Evolutionary conservation across 148 eudicot species (phyloP), one percentile per base, ranked within the genome.

Genomic region (Chenopodium quinoa): DNA sequence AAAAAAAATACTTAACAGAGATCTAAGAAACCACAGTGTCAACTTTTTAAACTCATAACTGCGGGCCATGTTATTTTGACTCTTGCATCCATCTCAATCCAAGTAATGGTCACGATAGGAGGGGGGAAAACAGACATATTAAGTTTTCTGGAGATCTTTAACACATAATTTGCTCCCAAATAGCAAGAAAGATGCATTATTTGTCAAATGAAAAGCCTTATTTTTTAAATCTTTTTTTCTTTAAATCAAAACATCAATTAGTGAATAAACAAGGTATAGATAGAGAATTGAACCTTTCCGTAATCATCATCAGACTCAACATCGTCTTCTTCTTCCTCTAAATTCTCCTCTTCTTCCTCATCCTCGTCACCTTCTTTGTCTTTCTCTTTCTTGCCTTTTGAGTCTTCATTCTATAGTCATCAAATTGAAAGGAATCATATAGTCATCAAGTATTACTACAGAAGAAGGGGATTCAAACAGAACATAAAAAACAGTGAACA

Each of bases 311-410:
- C 79, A 20, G 58, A 17, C 9, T 72, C 81, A 2, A 9, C 31
- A 1, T 80, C 79, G 4, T 84, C 81, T 7, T 73, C 84, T 14
- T 80, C 80, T 50, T 84, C 86, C 19, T 77, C 78, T 9, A 37
- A 27, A 17, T 71, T 78, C 44, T 84, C 86, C 47, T 84, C 86
- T 4, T 77, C 73, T 40, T 77, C 75, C 7, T 84, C 86, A 0
- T 84, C 86, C 12, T 81, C 83, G 14, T 80, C 86, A 54, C 71
- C 74, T n/a, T 71, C 86, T 71, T 80, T 72, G 23, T 52, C 62
- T 52, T 84, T 54, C 25, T 52, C 62, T 52, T 84, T 54, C 34
- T 69, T 72, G 71, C 29, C 62, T 25, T 69, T 70, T 56, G 46
- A 3, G 40, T 65, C 81, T 11, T 25, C 72, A 84, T 64, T 80